These are phyloP conservation scores for Stachybotrys echinatus DNA, from an alignment of 2,329 filamentous ascomycete genomes.

Conservation along the genomic window DNA sequence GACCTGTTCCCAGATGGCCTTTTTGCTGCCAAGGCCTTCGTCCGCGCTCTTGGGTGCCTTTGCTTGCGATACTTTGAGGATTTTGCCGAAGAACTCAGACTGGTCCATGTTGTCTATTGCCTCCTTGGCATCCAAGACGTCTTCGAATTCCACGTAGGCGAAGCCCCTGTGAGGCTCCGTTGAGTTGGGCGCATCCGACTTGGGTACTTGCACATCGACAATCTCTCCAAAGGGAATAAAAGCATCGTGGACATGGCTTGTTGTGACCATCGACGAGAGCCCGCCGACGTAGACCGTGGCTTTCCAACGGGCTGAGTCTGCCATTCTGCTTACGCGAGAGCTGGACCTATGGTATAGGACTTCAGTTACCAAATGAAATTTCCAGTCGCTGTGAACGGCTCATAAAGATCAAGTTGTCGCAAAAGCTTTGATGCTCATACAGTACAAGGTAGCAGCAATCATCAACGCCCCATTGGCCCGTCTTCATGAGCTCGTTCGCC, in stretches of 20 bases:
- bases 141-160: constrained; percentile 93
- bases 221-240: constrained; percentile 98
- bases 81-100: constrained; percentile 85
- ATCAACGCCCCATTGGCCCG: no score
- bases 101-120: constrained; percentile 99
- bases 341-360: background rate
- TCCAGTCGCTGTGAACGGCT: background rate
- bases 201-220: constrained; percentile 82
- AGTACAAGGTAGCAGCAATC: no score
- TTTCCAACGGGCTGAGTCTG: constrained; percentile 78
- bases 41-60: constrained; percentile 87
- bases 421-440: no score
- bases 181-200: constrained; percentile 75
- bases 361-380: background rate
- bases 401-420: no score
- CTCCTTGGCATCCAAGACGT: constrained; percentile 79
- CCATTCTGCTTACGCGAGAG: constrained; percentile 47
- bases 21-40: constrained; percentile 87
- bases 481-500: no score
- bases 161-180: constrained; percentile 83
- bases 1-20: constrained; percentile 96
- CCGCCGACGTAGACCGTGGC: constrained; percentile 90
- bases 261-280: constrained; percentile 72
- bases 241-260: constrained; percentile 73
- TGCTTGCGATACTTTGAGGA: constrained; percentile 86